phyloP scores from a whole-genome alignment of 192 early-diverging fungal species.

The Gonapodya prolifera region DNA sequence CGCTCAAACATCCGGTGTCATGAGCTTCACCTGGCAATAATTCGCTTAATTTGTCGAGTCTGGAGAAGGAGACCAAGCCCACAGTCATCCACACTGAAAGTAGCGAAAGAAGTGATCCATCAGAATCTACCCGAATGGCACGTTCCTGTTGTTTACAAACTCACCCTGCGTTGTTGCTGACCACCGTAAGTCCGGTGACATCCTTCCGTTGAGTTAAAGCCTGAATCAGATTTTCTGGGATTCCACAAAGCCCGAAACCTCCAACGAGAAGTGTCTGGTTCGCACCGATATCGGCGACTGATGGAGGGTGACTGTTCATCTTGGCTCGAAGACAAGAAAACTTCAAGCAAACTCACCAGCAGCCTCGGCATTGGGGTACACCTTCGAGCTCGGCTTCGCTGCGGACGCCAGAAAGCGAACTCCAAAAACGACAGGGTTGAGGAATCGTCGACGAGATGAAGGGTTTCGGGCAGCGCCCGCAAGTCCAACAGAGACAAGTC shows the following conservation, averaged over 20 bases:
- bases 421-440: too few relatives aligned
- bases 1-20: too few relatives aligned
- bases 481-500: too few relatives aligned
- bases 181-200: conserved; percentile 54
- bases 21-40: too few relatives aligned
- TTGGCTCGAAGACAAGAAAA: conserved; percentile 59
- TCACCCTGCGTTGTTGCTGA: conserved; percentile 63
- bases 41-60: conserved; percentile 62
- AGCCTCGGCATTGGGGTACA: conserved; percentile 39
- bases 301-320: background rate
- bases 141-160: background rate
- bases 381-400: conserved; percentile 27
- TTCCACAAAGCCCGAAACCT: conserved; percentile 44
- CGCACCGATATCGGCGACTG: background rate
- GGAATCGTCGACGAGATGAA: too few relatives aligned
- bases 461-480: too few relatives aligned
- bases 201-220: conserved; percentile 44
- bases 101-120: background rate
- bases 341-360: conserved; percentile 46
- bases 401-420: too few relatives aligned
- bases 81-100: conserved; percentile 41
- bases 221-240: conserved; percentile 62
- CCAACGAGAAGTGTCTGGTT: background rate
- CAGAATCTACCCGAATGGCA: background rate
- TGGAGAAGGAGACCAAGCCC: conserved; percentile 55